These are phyloP conservation scores for Nigrospora sphaerica DNA, from an alignment of 2,329 filamentous ascomycete species.

Conservation along the genomic window DNA sequence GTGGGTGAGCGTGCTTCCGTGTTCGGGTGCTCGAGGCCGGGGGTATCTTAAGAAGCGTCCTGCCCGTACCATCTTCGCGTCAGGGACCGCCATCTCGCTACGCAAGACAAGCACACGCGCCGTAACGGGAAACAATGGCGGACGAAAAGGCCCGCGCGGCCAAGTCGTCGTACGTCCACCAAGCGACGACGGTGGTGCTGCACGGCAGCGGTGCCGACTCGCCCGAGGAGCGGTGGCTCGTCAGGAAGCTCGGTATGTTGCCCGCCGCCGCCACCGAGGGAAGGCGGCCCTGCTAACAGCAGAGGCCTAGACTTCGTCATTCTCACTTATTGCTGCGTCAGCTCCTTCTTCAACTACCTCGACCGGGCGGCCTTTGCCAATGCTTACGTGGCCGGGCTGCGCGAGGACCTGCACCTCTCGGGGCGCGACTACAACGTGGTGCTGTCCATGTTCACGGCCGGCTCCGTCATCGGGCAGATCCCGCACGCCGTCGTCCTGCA, in stretches of 20 bases:
- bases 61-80: too few relatives aligned
- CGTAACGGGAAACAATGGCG: too few relatives aligned
- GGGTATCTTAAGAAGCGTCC: too few relatives aligned
- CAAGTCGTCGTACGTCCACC: too few relatives aligned
- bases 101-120: too few relatives aligned
- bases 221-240: slow-evolving; percentile 17
- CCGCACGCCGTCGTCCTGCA: slow-evolving; percentile 37
- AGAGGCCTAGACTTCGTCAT: slow-evolving; percentile 23
- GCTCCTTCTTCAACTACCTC: slow-evolving; percentile 29
- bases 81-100: too few relatives aligned
- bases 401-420: slow-evolving; percentile 27
- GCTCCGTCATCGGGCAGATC: slow-evolving; percentile 32
- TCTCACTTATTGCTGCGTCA: slow-evolving; percentile 25
- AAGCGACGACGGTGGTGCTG: too few relatives aligned
- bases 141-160: too few relatives aligned
- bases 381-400: slow-evolving; percentile 32
- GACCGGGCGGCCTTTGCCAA: slow-evolving; percentile 34
- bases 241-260: slow-evolving; percentile 19
- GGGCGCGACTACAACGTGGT: slow-evolving; percentile 28
- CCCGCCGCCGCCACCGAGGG: not conserved
- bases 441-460: slow-evolving; percentile 25
- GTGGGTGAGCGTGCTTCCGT: too few relatives aligned
- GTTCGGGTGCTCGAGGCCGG: too few relatives aligned
- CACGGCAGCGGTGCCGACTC: too few relatives aligned
- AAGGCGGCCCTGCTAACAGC: not conserved